These are phyloP conservation scores for Clitoria ternatea DNA, from an alignment of 306 rosid genomes.

Conservation along the genomic window DNA sequence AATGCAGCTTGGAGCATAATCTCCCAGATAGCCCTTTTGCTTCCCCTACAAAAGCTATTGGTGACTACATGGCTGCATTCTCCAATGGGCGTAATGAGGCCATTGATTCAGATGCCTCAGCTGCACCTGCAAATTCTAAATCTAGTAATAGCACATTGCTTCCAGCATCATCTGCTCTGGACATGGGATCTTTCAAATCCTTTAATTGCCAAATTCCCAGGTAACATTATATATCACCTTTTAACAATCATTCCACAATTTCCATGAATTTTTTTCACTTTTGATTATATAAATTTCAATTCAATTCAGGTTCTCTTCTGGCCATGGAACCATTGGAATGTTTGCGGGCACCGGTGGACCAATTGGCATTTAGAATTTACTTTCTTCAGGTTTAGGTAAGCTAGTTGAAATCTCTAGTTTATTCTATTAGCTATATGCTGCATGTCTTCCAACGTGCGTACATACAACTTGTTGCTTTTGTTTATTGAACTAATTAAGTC, in stretches of 20 bases:
- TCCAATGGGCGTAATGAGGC: conserved; percentile 42
- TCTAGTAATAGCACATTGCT: conserved; percentile 49
- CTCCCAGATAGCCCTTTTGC: conserved; percentile 98
- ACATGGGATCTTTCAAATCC: conserved; percentile 78
- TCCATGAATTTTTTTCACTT: neutral
- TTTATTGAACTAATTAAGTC: conserved; percentile 16
- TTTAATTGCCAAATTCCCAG: conserved; percentile 91
- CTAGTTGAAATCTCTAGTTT: too few relatives aligned
- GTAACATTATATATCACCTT: too few relatives aligned
- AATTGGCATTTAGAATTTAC: conserved; percentile 87
- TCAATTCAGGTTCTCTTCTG: conserved; percentile 76
- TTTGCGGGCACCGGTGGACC: conserved; percentile 76
- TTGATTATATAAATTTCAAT: neutral
- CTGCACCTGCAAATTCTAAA: conserved; percentile 42
- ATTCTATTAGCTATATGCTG: neutral
- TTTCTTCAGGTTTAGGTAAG: conserved; percentile 39
- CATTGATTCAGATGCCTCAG: conserved; percentile 41
- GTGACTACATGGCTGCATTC: conserved; percentile 46
- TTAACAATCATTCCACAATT: neutral
- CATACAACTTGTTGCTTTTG: conserved; percentile 11
- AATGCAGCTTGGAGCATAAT: conserved; percentile 91
- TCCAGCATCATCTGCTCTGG: conserved; percentile 55
- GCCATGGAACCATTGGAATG: conserved; percentile 86
- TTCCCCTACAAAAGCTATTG: conserved; percentile 76
- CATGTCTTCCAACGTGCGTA: conserved; percentile 18